phyloP scores from a whole-genome alignment of 2,329 filamentous ascomycete genomes.

The Volutella citrinella region DNA sequence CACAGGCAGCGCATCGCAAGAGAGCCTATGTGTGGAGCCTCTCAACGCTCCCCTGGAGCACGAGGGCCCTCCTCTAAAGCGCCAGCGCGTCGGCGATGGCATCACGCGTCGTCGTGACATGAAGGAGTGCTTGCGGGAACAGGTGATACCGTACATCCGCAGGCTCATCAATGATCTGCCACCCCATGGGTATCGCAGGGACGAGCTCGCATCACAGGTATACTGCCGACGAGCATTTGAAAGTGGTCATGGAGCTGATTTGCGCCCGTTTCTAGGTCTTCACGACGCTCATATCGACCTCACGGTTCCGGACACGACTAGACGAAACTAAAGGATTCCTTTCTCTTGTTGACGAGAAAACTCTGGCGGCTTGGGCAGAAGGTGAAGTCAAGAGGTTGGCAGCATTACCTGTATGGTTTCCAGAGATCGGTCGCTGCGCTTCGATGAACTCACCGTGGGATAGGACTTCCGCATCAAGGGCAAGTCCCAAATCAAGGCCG shows the following conservation, averaged over 20 bases:
- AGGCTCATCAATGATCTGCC: conserved; percentile 23
- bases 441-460: conserved; percentile 2
- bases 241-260: neutral
- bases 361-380: conserved; percentile 13
- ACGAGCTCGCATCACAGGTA: conserved; percentile 31
- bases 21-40: no score
- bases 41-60: conserved; percentile 6
- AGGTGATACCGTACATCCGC: conserved; percentile 33
- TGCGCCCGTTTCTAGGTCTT: no score
- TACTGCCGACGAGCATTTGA: neutral
- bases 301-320: conserved; percentile 22
- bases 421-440: neutral
- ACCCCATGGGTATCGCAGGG: conserved; percentile 16
- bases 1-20: no score
- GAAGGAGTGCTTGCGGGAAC: conserved; percentile 24
- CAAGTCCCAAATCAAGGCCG: no score
- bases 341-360: conserved; percentile 13
- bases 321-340: conserved; percentile 20
- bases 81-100: conserved; percentile 25
- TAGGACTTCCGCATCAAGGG: conserved; percentile 7
- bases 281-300: no score
- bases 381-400: conserved; percentile 20
- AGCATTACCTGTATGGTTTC: conserved; percentile 17
- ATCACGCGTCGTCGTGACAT: conserved; percentile 15
- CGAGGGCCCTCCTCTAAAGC: conserved; percentile 29